phyloP scores from a whole-genome alignment of 306 rosid species.

The Vachellia pachyceras region DNA sequence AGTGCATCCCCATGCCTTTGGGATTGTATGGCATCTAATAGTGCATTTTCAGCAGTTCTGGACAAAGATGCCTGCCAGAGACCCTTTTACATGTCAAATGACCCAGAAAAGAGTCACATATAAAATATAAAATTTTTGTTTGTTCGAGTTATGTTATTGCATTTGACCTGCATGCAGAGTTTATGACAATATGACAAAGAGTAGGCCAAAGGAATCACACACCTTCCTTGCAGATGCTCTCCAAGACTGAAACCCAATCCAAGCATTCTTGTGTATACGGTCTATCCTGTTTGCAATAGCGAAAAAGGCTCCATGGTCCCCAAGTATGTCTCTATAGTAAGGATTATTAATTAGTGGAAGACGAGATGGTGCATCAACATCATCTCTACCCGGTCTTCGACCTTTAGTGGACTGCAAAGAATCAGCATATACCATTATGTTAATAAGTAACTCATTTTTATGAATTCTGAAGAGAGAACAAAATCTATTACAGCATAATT shows the following conservation, averaged over 20 bases:
- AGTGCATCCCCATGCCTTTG: slow-evolving; percentile 81
- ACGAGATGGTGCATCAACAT: slow-evolving; percentile 88
- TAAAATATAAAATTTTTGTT: slow-evolving; percentile 8
- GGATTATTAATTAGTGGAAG: slow-evolving; percentile 78
- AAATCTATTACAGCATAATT: slow-evolving; percentile 11
- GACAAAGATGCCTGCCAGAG: slow-evolving; percentile 84
- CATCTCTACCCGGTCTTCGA: slow-evolving; percentile 80
- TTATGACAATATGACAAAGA: not conserved
- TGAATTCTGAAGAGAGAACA: slow-evolving; percentile 1
- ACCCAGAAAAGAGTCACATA: not conserved
- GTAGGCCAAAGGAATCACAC: slow-evolving; percentile 17
- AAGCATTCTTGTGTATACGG: slow-evolving; percentile 91
- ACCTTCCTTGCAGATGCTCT: slow-evolving; percentile 97
- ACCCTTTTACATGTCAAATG: slow-evolving; percentile 37
- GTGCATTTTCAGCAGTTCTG: slow-evolving; percentile 69
- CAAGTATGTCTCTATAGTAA: slow-evolving; percentile 84
- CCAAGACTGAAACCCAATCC: slow-evolving; percentile 99
- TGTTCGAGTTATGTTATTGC: slow-evolving; percentile 9
- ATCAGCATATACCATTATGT: slow-evolving; percentile 35
- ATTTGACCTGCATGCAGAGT: not conserved
- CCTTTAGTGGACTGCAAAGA: slow-evolving; percentile 81
- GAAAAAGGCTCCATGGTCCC: slow-evolving; percentile 90
- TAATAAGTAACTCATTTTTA: slow-evolving; percentile 20
- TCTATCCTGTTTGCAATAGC: slow-evolving; percentile 88
- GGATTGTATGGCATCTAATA: slow-evolving; percentile 71